A percentile compares a stretch with the other conserved stretches of the same genome.
phyloP scores from a whole-genome alignment of 345 rosid genomes.

The Hevea brasiliensis region DNA sequence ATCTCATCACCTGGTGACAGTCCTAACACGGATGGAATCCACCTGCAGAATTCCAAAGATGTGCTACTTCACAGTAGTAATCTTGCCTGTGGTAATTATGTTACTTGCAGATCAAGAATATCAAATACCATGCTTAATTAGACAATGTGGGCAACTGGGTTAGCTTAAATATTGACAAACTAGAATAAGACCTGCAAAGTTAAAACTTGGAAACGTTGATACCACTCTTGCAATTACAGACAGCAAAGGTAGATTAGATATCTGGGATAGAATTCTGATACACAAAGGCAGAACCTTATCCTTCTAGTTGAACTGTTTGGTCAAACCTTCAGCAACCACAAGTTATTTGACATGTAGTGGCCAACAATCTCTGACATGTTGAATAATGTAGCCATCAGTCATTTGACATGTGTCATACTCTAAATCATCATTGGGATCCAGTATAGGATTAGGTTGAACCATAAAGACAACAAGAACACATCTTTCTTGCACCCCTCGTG shows the following conservation, averaged over 20 bases:
- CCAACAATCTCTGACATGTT: constrained; percentile 15
- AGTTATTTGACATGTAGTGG: constrained; percentile 23
- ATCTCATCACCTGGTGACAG: constrained; percentile 83
- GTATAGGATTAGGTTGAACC: constrained; percentile 21
- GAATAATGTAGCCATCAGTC: constrained; percentile 11
- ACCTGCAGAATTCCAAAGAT: constrained; percentile 84
- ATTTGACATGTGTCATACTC: constrained; percentile 23
- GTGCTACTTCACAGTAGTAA: constrained; percentile 64
- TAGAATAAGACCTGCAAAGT: constrained; percentile 18
- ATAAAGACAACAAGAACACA: constrained; percentile 26
- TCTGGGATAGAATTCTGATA: constrained; percentile 20
- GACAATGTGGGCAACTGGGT: constrained; percentile 11
- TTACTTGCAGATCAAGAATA: constrained; percentile 2
- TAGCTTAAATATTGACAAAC: constrained; percentile 25
- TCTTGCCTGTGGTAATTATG: constrained; percentile 77
- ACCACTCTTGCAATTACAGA: constrained; percentile 7
- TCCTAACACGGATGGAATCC: constrained; percentile 98
- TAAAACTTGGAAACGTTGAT: constrained; percentile 15
- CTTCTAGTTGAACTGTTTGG: constrained; percentile 10
- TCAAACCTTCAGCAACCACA: constrained; percentile 22
- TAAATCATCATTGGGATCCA: constrained; percentile 18
- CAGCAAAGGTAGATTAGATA: constrained; percentile 1
- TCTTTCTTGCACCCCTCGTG: constrained; percentile 17
- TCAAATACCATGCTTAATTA: constrained; percentile 11
- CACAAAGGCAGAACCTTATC: constrained; percentile 38